Conservation (phyloP, 1,139 yeast species). For the Candida sp. region DNA sequence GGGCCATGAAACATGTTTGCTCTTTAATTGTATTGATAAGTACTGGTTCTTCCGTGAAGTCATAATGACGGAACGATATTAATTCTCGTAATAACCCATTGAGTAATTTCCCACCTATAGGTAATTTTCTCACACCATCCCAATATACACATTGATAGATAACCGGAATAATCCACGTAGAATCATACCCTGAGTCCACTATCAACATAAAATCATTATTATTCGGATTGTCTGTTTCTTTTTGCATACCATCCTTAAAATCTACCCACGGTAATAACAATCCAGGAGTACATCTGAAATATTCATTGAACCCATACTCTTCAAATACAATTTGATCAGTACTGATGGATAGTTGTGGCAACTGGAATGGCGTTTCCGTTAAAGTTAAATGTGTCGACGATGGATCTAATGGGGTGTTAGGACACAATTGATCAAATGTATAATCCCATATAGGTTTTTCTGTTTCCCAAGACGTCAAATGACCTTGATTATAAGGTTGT, state of each 20-base stretch:
- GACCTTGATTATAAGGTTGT: slow-evolving; percentile 87
- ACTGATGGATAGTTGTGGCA: slow-evolving; percentile 80
- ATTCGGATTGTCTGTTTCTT: slow-evolving; percentile 2
- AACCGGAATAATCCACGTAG: slow-evolving; percentile 87
- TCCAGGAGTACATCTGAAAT: slow-evolving; percentile 60
- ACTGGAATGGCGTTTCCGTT: slow-evolving; percentile 78
- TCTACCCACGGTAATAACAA: slow-evolving; percentile 67
- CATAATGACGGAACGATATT: slow-evolving; percentile 88
- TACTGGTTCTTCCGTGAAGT: slow-evolving; percentile 87
- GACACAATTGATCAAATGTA: slow-evolving; percentile 39
- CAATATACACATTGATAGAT: slow-evolving; percentile 76
- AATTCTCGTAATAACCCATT: slow-evolving; percentile 82
- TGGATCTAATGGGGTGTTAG: slow-evolving; percentile 37
- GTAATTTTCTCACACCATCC: slow-evolving; percentile 71
- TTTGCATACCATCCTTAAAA: background rate
- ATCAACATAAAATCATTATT: slow-evolving; percentile 68
- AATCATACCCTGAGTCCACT: slow-evolving; percentile 83
- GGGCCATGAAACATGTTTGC: slow-evolving; percentile 68
- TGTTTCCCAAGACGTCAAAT: slow-evolving; percentile 87
- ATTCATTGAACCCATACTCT: slow-evolving; percentile 78
- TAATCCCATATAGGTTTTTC: slow-evolving; percentile 95
- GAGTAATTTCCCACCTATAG: slow-evolving; percentile 81
- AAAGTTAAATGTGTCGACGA: slow-evolving; percentile 49
- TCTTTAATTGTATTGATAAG: slow-evolving; percentile 86
- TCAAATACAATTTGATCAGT: slow-evolving; percentile 94